phyloP scores from a whole-genome alignment of 1,284 basidiomycete genomes.

The Puccinia coronata region DNA sequence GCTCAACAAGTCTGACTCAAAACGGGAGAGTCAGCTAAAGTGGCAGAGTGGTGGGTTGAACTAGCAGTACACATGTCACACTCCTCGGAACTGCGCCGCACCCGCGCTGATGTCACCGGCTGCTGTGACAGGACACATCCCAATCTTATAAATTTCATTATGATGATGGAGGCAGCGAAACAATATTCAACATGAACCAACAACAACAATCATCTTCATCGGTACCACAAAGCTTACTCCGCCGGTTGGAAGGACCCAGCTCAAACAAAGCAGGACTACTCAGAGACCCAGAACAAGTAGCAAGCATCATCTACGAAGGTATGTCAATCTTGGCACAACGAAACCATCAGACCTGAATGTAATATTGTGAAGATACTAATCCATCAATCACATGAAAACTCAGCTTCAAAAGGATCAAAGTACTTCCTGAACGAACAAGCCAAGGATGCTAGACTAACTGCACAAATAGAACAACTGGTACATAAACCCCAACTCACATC shows the following conservation, averaged over 20 bases:
- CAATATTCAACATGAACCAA: too few species aligned
- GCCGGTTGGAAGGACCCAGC: conserved; percentile 51
- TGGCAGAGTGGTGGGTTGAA: too few species aligned
- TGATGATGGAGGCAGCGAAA: too few species aligned
- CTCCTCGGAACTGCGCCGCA: too few species aligned
- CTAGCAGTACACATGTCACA: too few species aligned
- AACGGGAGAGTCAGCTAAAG: too few species aligned
- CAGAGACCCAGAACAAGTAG: conserved; percentile 54
- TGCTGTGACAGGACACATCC: too few species aligned
- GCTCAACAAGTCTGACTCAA: too few species aligned
- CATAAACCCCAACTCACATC: too few species aligned
- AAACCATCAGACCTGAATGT: neutral
- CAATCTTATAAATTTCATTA: too few species aligned
- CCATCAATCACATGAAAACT: conserved; percentile 41
- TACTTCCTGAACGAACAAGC: conserved; percentile 57
- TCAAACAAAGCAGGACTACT: conserved; percentile 57
- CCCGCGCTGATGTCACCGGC: too few species aligned
- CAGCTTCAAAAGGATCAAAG: conserved; percentile 56
- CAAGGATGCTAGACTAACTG: conserved; percentile 55
- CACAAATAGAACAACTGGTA: conserved; percentile 51
- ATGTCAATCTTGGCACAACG: neutral
- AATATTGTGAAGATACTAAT: too few species aligned
- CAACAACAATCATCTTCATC: neutral
- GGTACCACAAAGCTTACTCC: conserved; percentile 6
- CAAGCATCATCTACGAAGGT: conserved; percentile 15